Evolutionary conservation across 129 eudicot genomes (phyloP), one percentile per base, ranked within the genome.

Genomic region (Scalesia atractyloides): DNA sequence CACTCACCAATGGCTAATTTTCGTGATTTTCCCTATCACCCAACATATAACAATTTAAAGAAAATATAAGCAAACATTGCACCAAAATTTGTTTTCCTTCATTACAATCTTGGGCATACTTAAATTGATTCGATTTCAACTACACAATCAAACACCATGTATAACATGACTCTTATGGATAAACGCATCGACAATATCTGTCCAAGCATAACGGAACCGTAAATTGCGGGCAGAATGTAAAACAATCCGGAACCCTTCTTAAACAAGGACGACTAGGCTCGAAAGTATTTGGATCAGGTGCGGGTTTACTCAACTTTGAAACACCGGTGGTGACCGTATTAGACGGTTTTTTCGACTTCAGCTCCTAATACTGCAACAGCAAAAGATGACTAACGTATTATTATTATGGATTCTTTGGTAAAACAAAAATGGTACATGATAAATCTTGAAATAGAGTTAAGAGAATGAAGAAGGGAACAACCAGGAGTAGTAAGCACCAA

Each of bases 401-500:
- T 53, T 66, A 54, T 2, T 15, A 26, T 41, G 17, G 8, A 34
- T 0, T 17, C 7, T 46, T 11, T 48, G 47, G n/a, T 7, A 2
- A 22, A 22, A 53, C 34, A 66, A 66, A 7, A 14, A 64, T 9
- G 20, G 20, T 9, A 50, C 17, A 10, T 16, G 50, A 8, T 43
- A 24, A 24, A 51, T 18, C 62, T 5, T 9, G 10, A 74, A 52
- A 65, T 64, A 41, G 20, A 20, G 2, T 9, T 19, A 0, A 72
- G 47, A 22, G 33, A 56, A 53, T 34, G 34, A 17, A 46, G 51
- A 7, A 7, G 36, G 46, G 18, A 18, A 16, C 34, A 22, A 76
- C 66, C 82, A 58, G 66, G 63, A 62, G 49, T 62, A 26, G 18
- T 61, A 19, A 77, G 49, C 76, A 77, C 48, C 66, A 78, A 70